Evolutionary conservation across 345 rosid species (phyloP), one percentile per base, ranked within the genome.

Genomic region (Salix udensis): DNA sequence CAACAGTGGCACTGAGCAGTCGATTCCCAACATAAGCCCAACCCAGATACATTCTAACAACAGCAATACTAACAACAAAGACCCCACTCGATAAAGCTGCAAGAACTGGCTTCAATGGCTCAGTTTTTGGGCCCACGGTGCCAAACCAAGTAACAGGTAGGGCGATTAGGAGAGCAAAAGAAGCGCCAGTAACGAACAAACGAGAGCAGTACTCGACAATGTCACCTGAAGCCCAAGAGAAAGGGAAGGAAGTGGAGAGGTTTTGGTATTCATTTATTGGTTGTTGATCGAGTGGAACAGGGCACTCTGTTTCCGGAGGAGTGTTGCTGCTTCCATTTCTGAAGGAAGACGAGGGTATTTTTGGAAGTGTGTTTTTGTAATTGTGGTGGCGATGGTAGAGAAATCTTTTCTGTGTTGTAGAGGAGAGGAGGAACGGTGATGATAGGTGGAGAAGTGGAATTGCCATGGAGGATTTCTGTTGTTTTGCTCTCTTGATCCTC

Each of bases 1-100:
- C 97, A 50, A 94, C 95, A 14, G 97, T 94, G 86, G 98, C 98
- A 73, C 97, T 94, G 67, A 94, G 98, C 88, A 94, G 82, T 21
- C 97, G 93, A 72, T 94, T 94, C 48, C 98, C 97, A 53, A 94
- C 97, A 70, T 94, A 94, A 78, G 98, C 97, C 98, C 98, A 92
- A 71, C 98, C 98, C 34, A 94, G 86, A 77, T 92, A 94, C 98
- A 94, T 94, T 83, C 97, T 90, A 19, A 92, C 86, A 36, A 91
- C 97, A n/a, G 91, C 90, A 55, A 94, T 84, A n/a, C 94, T 92
- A 18, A 91, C 97, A 31, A 88, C 89, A 58, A 92, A 72, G 40
- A 94, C 68, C 78, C 98, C 98, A 64, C 98, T 94, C 3, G 95
- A 88, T 73, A 81, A 81, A 0, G 92, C 92, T 0, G 88, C 88